Evolutionary conservation across 2,329 filamentous ascomycete species (phyloP), one percentile per base, ranked within the genome.

Genomic region (Sporothrix inflata): DNA sequence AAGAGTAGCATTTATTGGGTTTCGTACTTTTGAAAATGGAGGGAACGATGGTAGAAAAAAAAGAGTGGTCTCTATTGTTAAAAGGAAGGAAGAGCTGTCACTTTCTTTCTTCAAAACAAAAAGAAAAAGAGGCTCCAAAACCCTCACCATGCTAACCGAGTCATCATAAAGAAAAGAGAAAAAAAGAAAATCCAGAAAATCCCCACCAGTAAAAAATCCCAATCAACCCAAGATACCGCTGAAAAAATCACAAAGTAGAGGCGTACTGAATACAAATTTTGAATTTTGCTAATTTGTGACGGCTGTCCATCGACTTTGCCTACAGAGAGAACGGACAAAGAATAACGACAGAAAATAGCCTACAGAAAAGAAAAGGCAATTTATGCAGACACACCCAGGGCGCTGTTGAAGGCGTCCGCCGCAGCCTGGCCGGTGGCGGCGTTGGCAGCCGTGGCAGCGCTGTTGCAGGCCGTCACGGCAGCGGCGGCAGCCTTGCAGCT

Each of bases 321-420:
- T 57, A 57, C 53, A 34, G 24, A 16, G 27, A 57, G 12, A 24
- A 57, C 53, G 16, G 53, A n/a, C 47, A 24, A 34, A 24, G 21
- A 12, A 24, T 21, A 53, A 24, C 12, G 49, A 53, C 21, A 34
- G 12, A 19, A 27, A 14, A n/a, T 7, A 40, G 55, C 6, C 55
- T 40, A 60, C 55, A 60, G 21, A 14, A 21, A 11, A 38, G 11
- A 60, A 21, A 14, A 21, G 8, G n/a, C 19, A 16, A 45, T 53
- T 51, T 69, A 73, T 24, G 68, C 73, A 68, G 75, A 80, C 45
- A 79, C 80, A 34, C 81, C 81, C 30, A 82, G 76, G n/a, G 79
- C 81, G 16, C 78, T 76, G 77, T 82, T 82, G 72, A 83, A 82
- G 9, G 81, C 80, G 74, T 81, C 78, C 11, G 81, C 81, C 6